These are phyloP conservation scores for Dalbergia cochinchinensis DNA, from an alignment of 306 rosid genomes.

Conservation along the genomic window DNA sequence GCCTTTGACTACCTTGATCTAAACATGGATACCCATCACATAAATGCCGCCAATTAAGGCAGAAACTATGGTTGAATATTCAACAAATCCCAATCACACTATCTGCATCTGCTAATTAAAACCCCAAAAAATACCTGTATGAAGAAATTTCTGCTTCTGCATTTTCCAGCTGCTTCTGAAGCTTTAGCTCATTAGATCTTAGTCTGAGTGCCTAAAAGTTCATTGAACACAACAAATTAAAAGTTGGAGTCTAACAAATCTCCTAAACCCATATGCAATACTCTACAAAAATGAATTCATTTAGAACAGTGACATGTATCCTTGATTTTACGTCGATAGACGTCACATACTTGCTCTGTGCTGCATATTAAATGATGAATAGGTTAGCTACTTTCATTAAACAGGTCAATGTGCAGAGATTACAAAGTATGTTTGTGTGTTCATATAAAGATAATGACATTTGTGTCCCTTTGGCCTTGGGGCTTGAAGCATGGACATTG, in stretches of 20 bases:
- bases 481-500: constrained; percentile 19
- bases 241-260: constrained; percentile 29
- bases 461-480: background rate
- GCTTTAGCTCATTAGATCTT: constrained; percentile 92
- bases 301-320: constrained; percentile 13
- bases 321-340: background rate
- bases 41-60: constrained; percentile 1
- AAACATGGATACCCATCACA: background rate
- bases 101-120: background rate
- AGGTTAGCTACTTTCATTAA: background rate
- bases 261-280: constrained; percentile 37
- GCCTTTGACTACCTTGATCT: background rate
- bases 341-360: constrained; percentile 15
- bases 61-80: constrained; percentile 12
- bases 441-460: constrained; percentile 10
- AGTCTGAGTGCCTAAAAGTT: constrained; percentile 83
- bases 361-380: constrained; percentile 1
- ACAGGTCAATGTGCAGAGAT: constrained; percentile 7
- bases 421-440: background rate
- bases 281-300: constrained; percentile 1
- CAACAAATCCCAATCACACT: constrained; percentile 3
- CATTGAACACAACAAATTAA: constrained; percentile 40
- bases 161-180: constrained; percentile 89
- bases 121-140: constrained; percentile 65
- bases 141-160: constrained; percentile 81